These are phyloP conservation scores for Prunus salicina DNA, from an alignment of 306 rosid genomes.

Conservation along the genomic window DNA sequence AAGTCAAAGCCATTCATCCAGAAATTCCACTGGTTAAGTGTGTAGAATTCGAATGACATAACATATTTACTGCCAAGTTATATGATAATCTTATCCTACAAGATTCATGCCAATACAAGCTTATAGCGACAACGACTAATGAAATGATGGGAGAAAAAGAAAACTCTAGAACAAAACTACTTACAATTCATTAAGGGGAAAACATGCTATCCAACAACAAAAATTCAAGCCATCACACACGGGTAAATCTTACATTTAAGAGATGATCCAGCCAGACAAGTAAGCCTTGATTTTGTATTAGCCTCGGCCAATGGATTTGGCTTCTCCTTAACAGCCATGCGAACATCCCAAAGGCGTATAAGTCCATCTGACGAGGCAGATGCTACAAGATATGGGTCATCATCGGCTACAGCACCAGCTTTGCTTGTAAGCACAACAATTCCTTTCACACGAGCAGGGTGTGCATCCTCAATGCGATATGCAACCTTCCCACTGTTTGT, in stretches of 20 bases:
- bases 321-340: slow-evolving; percentile 63
- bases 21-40: neutral
- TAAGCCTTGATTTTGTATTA: slow-evolving; percentile 73
- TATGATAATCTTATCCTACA: neutral
- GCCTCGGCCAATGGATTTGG: slow-evolving; percentile 73
- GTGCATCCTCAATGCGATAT: slow-evolving; percentile 72
- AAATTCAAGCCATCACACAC: neutral
- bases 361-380: slow-evolving; percentile 89
- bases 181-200: neutral
- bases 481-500: slow-evolving; percentile 72
- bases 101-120: neutral
- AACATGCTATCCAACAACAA: neutral
- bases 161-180: neutral
- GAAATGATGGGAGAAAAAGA: neutral
- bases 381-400: slow-evolving; percentile 69
- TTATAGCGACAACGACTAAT: neutral
- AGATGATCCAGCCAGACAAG: slow-evolving; percentile 87
- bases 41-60: neutral
- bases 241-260: slow-evolving; percentile 52
- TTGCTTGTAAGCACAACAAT: slow-evolving; percentile 53
- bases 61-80: neutral
- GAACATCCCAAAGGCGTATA: slow-evolving; percentile 92
- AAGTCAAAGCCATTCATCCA: neutral
- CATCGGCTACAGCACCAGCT: slow-evolving; percentile 40
- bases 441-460: slow-evolving; percentile 76